Evolutionary conservation across 2,329 filamentous ascomycete genomes (phyloP), one percentile per base, ranked within the genome.

Genomic region (Elsinoe fawcettii): DNA sequence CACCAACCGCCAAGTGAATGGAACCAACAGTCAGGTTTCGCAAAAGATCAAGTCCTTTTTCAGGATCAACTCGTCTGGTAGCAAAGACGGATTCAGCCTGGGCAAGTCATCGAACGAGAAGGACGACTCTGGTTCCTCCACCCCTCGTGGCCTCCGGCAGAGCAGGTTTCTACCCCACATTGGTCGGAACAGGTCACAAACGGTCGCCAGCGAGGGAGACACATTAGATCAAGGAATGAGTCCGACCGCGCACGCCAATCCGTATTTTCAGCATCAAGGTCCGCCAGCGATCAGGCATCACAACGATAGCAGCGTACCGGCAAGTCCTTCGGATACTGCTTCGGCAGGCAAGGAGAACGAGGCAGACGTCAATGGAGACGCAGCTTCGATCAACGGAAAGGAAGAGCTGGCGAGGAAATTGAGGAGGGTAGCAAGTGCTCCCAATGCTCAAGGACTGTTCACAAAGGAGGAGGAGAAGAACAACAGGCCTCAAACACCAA

Each of bases 181-280:
- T 68, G 87, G 87, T 68, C 87, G 92, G 65, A 90, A 92, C 69
- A 85, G 92, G 66, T 95, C 90, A 34, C 86, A 88, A 60, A 97
- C 92, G 23, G 88, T 95, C 58, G 89, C 89, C 64, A 96, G 90
- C 73, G 92, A 96, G 74, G 91, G 91, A 65, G 90, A 96, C 69
- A 83, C 86, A 59, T 80, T 96, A 63, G 92, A 96, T 64, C 91
- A 96, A 71, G 79, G 83, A 60, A 80, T 95, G 67, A 96, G 91
- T 68, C 93, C 93, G 23, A 97, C 90, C 3, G 92, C 91, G 54
- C 85, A 92, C 68, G 92, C 90, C 62, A 99, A 99, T 71, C 93
- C 93, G 16, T 99, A 99, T 74, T 99, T 97, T 72, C 88, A 85
- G 63, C 93, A 97, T 70, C 93, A 99, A 74, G 93, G 93, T 58